Evolutionary conservation across 345 rosid species (phyloP).

Genomic region (Aurinia saxatilis): DNA sequence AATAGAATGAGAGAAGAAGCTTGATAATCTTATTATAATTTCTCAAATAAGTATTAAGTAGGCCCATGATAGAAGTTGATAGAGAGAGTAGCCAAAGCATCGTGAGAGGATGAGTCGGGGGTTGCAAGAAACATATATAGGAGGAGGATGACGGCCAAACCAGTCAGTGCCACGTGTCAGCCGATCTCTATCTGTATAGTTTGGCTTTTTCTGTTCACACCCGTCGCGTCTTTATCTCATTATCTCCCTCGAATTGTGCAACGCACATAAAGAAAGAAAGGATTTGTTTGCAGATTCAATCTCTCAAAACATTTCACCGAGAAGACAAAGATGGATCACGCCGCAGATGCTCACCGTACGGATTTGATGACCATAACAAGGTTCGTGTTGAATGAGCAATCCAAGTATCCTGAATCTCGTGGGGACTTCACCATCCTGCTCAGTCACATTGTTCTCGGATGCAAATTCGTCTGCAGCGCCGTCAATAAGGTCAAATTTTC

Average conservation of each 20-base stretch:
- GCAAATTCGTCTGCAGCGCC: conserved; percentile 96
- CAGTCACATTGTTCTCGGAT: conserved; percentile 89
- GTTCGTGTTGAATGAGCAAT: conserved; percentile 75
- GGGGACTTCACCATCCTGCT: conserved; percentile 95
- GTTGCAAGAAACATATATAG: too few species aligned
- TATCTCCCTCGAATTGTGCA: conserved; percentile 31
- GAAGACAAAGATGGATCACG: conserved; percentile 83
- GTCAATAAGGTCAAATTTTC: conserved; percentile 63
- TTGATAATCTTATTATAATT: too few species aligned
- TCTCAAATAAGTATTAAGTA: too few species aligned
- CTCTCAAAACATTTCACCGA: not conserved
- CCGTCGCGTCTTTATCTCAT: conserved; percentile 16
- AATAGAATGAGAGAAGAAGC: too few species aligned
- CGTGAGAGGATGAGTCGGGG: too few species aligned
- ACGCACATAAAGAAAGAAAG: conserved; percentile 8
- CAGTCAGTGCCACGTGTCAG: conserved; percentile 59
- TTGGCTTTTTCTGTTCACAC: conserved; percentile 1
- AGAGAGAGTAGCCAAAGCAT: too few species aligned
- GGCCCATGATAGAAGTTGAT: too few species aligned
- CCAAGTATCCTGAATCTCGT: conserved; percentile 89
- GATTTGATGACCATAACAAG: conserved; percentile 98
- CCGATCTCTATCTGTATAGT: conserved; percentile 13
- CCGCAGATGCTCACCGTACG: conserved; percentile 76
- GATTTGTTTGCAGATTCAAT: not conserved
- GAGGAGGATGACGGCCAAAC: conserved; percentile 38